These are phyloP conservation scores for Mucor velutinosus DNA, from an alignment of 371 early-diverging fungal species.

Conservation along the genomic window DNA sequence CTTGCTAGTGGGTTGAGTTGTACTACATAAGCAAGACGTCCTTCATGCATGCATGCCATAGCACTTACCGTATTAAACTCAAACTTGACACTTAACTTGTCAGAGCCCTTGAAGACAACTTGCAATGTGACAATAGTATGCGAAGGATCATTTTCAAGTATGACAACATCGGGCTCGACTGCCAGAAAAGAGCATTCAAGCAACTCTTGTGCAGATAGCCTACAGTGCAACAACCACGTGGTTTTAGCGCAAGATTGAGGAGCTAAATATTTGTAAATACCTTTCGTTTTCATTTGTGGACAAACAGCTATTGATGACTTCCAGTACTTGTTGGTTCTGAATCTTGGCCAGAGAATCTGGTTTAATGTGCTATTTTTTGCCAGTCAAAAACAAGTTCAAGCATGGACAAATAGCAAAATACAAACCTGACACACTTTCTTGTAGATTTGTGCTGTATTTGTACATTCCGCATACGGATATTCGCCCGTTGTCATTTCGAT, in stretches of 20 bases:
- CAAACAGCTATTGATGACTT: slow-evolving; percentile 78
- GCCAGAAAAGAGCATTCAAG: slow-evolving; percentile 81
- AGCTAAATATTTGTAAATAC: slow-evolving; percentile 24
- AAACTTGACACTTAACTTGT: slow-evolving; percentile 86
- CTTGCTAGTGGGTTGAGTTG: slow-evolving; percentile 37
- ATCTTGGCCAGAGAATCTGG: slow-evolving; percentile 79
- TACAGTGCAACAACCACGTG: slow-evolving; percentile 7
- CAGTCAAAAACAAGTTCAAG: not conserved
- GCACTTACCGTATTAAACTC: slow-evolving; percentile 64
- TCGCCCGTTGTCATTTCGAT: slow-evolving; percentile 89
- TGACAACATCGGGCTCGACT: slow-evolving; percentile 75
- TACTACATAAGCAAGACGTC: not conserved
- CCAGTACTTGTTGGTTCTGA: slow-evolving; percentile 70
- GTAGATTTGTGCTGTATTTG: slow-evolving; percentile 85
- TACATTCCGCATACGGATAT: slow-evolving; percentile 88
- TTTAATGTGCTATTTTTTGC: slow-evolving; percentile 67
- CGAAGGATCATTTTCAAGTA: slow-evolving; percentile 61
- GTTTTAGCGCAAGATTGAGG: not conserved
- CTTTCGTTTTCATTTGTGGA: slow-evolving; percentile 68
- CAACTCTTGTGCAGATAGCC: slow-evolving; percentile 75
- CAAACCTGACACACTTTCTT: slow-evolving; percentile 73
- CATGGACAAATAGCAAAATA: no score
- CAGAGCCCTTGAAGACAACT: slow-evolving; percentile 83
- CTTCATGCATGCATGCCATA: not conserved
- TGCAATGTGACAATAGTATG: slow-evolving; percentile 73